Conservation (phyloP, 106 monocot species). For the Hemerocallis citrina region DNA sequence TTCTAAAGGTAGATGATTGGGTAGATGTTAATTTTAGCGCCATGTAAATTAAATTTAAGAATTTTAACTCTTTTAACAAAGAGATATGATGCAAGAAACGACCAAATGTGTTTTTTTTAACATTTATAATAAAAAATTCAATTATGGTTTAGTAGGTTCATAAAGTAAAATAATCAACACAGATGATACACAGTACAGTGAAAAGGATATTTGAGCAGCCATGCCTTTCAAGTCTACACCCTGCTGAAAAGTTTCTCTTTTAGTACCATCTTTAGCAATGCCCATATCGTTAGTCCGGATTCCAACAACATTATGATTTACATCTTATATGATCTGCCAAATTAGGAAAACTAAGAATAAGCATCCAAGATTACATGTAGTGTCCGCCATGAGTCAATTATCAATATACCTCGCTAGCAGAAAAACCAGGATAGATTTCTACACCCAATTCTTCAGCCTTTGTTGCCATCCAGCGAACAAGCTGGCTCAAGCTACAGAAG, state of each 20-base stretch:
- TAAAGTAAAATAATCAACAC: not conserved
- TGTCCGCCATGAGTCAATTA: not conserved
- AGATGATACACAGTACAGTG: not conserved
- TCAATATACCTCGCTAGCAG: conserved; percentile 84
- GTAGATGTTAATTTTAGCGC: not conserved
- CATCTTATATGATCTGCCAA: conserved; percentile 88
- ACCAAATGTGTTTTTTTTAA: no score
- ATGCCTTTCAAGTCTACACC: conserved; percentile 89
- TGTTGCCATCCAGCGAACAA: conserved; percentile 90
- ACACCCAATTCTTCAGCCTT: conserved; percentile 96
- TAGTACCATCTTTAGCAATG: conserved; percentile 91
- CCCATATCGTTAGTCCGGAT: conserved; percentile 96
- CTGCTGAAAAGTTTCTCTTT: conserved; percentile 88
- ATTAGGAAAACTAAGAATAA: conserved; percentile 21
- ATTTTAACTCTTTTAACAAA: not conserved
- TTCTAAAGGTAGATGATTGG: not conserved
- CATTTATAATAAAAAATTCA: not conserved
- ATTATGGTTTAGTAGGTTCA: not conserved
- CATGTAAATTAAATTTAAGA: not conserved
- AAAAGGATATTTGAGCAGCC: conserved; percentile 1
- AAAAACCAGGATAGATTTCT: conserved; percentile 98
- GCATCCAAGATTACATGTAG: not conserved
- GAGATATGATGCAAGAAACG: no score
- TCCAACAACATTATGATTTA: conserved; percentile 69
- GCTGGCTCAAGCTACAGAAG: conserved; percentile 71